Base-by-base conservation (phyloP, 2,329 filamentous ascomycete species). In the Coniochaeta sp. region DNA sequence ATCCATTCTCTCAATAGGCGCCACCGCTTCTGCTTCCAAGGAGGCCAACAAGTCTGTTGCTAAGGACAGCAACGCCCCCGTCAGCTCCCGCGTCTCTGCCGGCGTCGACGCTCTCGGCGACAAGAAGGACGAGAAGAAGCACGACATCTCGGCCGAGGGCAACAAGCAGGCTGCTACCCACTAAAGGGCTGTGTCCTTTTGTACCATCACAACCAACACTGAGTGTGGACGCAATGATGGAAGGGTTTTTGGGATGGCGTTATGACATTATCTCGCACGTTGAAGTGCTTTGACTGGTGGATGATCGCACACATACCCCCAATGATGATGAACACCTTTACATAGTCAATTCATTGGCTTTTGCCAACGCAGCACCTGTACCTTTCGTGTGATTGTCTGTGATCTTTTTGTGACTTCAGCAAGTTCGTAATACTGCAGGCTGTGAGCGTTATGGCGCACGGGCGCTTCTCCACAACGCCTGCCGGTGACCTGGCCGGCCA, bases 1-100 rank as follows among this genome's bases (percentile, higher is more conserved):
- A 64, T 43, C 14, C 58, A 64, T 40, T 17, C 50, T 64, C 60
- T 54, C 57, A 40, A 56, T 70, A 65, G 70, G 74, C 62, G 72
- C 77, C 60, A 73, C 77, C 67, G 40, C 61, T 54, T 58, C 52
- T 38, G 77, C 80, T 64, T 79, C 76, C 72, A 83, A 85, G 80
- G 81, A 84, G 76, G 77, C 75, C 78, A 85, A 85, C 81, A 84
- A 85, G 81, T 70, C 73, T 44, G 70, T 77, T 68, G 83, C 83
- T 70, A 84, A 86, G 77, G 79, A 81, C 71, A 72, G 68, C 72
- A 75, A 84, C 70, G 74, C 73, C 64, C 69, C 67, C 62, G 17
- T 81, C 62, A 70, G 71, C 65, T 77, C 76, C 68, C 81, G 72
- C 61, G 57, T 69, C 58, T 47, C 68, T 31, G 68, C 71, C 47